Evolutionary conservation across 2,329 filamentous ascomycete genomes (phyloP).

Genomic region (Fusarium subtropicale): DNA sequence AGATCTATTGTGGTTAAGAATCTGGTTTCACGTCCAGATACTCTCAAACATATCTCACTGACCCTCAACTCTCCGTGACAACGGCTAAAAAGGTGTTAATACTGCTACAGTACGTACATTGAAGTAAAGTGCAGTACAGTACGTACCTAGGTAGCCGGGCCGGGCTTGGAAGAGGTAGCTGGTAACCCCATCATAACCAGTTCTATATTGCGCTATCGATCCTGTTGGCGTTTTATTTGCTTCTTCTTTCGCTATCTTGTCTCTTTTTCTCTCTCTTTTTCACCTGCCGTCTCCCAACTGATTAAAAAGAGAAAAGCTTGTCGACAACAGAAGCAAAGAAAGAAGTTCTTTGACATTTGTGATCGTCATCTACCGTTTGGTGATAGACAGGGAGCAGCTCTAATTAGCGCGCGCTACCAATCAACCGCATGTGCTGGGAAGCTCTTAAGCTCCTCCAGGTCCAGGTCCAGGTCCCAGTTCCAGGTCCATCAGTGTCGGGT

Average conservation of each 20-base stretch:
- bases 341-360: conserved; percentile 16
- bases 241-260: conserved; percentile 14
- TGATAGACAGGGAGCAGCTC: conserved; percentile 30
- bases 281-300: conserved; percentile 20
- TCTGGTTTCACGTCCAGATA: neutral
- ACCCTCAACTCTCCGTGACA: conserved; percentile 8
- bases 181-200: neutral
- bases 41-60: conserved; percentile 18
- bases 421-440: conserved; percentile 6
- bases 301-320: conserved; percentile 2
- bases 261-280: conserved; percentile 12
- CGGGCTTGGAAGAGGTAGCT: neutral
- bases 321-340: conserved; percentile 12
- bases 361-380: conserved; percentile 19
- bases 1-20: conserved; percentile 6
- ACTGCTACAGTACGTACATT: neutral
- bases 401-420: conserved; percentile 39
- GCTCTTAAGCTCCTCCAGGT: conserved; percentile 17
- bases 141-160: conserved; percentile 1
- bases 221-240: conserved; percentile 4
- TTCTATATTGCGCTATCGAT: neutral
- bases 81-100: conserved; percentile 9
- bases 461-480: conserved; percentile 15
- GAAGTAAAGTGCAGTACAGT: neutral
- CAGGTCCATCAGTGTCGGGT: conserved; percentile 31